These are phyloP conservation scores for Lepidium didymum DNA, from an alignment of 345 rosid species.

Conservation along the genomic window DNA sequence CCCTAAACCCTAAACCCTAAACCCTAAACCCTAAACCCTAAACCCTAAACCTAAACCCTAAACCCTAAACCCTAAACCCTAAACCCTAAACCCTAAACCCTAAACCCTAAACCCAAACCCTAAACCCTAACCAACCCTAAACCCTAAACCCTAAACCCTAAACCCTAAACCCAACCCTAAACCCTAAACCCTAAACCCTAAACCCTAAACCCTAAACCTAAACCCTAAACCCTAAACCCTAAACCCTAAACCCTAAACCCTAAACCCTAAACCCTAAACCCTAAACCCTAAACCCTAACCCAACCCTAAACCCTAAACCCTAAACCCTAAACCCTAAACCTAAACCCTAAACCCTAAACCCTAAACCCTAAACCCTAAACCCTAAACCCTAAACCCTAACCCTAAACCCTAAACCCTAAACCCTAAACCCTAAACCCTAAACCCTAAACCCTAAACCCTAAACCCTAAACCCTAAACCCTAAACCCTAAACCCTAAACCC, in stretches of 20 bases:
- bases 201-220: conserved; percentile 19
- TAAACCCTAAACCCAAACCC: conserved; percentile 20
- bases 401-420: background rate
- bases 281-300: conserved; percentile 22
- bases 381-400: conserved; percentile 25
- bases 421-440: conserved; percentile 16
- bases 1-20: background rate
- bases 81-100: conserved; percentile 36
- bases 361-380: conserved; percentile 9
- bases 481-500: conserved; percentile 5
- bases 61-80: conserved; percentile 20
- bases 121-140: conserved; percentile 12
- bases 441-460: conserved; percentile 24
- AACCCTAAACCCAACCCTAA: conserved; percentile 25
- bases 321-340: conserved; percentile 28
- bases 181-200: conserved; percentile 10
- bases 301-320: conserved; percentile 21
- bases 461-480: conserved; percentile 13
- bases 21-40: conserved; percentile 11
- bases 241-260: conserved; percentile 18
- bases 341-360: conserved; percentile 17
- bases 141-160: conserved; percentile 29
- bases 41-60: conserved; percentile 5
- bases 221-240: conserved; percentile 27
- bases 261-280: conserved; percentile 33